Base-by-base conservation (phyloP, 2,329 filamentous ascomycete genomes). In the Alternaria sp. region DNA sequence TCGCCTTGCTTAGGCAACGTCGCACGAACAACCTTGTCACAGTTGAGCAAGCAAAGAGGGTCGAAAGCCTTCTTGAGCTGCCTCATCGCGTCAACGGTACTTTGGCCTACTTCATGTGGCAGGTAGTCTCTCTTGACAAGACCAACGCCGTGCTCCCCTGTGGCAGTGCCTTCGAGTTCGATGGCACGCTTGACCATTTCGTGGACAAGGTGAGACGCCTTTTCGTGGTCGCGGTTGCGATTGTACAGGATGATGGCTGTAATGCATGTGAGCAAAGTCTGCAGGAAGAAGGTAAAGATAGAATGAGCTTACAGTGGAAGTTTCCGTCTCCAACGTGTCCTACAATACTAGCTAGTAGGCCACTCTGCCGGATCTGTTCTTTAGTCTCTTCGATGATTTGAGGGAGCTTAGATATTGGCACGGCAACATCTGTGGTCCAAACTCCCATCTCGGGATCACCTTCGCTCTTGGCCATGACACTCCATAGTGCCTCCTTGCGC, bases 141-240 rank as follows among this genome's bases (percentile, higher is more conserved):
- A 7, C 92, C 92, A 54, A 95, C 89, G 43, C 92, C 92, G 77
- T 96, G 92, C 79, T 96, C 92, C 55, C 92, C 92, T 12, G 92
- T 94, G 1, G 93, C 92, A 0, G 92, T 95, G 9, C 92, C 92
- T 79, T 95, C 92, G 82, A 93, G 86, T 80, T 93, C 91, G 50
- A 96, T 89, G 0, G 92, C 92, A 63, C 91, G 85, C 85, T 94
- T 93, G 57, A 94, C 91, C 92, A 95, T 95, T 59, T 88, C 85
- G 75, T 94, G 91, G 27, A 95, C 90, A 27, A 94, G 82, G 41
- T 85, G 84, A 72, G 93, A 90, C 3, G 90, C 90, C 56, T 86
- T 85, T 59, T 83, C 80, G 66, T 89, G 85, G 77, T 94, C 88
- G 22, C 84, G 80, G n/a, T 91, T 86, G 59, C 88, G 74, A 69